A percentile compares a stretch with the other conserved stretches of the same genome.
These are phyloP conservation scores for Filosporella fistucella DNA, from an alignment of 495 filamentous ascomycete genomes.

Conservation along the genomic window DNA sequence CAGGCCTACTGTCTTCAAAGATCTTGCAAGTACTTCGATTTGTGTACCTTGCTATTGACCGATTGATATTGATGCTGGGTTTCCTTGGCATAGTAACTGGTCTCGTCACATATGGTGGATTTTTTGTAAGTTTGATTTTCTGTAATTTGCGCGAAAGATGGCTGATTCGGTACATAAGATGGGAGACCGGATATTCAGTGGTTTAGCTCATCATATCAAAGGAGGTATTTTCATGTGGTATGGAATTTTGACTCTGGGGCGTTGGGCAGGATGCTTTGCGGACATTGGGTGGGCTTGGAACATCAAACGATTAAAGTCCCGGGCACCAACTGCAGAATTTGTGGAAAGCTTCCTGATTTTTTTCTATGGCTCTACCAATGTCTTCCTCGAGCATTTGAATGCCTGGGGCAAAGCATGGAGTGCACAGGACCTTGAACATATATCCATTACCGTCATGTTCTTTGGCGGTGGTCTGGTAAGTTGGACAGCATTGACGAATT, in stretches of 20 bases:
- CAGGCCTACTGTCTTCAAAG: slow-evolving; percentile 6
- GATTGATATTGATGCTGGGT: slow-evolving; percentile 58
- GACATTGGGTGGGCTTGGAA: slow-evolving; percentile 98
- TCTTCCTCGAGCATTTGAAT: slow-evolving; percentile 87
- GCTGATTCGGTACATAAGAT: slow-evolving; percentile 8
- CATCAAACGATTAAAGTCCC: slow-evolving; percentile 58
- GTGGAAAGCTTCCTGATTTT: slow-evolving; percentile 86
- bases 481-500: slow-evolving; percentile 4
- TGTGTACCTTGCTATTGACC: slow-evolving; percentile 57
- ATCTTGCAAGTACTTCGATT: slow-evolving; percentile 51
- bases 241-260: slow-evolving; percentile 80
- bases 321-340: slow-evolving; percentile 78
- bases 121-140: slow-evolving; percentile 51
- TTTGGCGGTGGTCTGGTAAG: slow-evolving; percentile 88
- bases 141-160: not conserved
- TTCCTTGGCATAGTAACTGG: slow-evolving; percentile 61
- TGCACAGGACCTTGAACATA: slow-evolving; percentile 81
- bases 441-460: slow-evolving; percentile 91
- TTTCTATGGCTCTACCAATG: slow-evolving; percentile 81
- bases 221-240: slow-evolving; percentile 98
- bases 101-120: slow-evolving; percentile 63
- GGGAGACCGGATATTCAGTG: slow-evolving; percentile 62
- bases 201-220: slow-evolving; percentile 91
- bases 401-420: slow-evolving; percentile 66
- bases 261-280: slow-evolving; percentile 86